Base-by-base conservation (phyloP, 1,284 basidiomycete species). In the Mycena citricolor region DNA sequence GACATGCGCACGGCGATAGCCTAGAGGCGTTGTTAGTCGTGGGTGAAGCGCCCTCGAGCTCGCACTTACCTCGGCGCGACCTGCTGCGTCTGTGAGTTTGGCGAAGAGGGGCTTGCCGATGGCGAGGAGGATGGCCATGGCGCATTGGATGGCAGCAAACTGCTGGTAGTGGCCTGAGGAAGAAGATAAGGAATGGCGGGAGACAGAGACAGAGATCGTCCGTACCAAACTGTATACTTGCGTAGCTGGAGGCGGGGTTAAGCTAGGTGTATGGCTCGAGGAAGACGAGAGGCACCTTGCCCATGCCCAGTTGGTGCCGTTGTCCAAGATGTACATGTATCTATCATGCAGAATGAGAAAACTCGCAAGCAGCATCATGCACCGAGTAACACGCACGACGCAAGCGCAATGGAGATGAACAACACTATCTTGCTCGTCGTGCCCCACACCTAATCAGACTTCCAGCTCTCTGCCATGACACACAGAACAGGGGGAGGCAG, bases 21-120 rank as follows among this genome's bases (percentile, higher is more conserved):
- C 50, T 52, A 24, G 35, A 11, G 8, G 30, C 13, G 14, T 42
- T 32, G 32, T 22, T 26, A 19, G 7, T 24, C n/a, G 19, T 22
- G 7, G n/a, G 13, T 11, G 32, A 2, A n/a, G n/a, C n/a, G n/a
- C n/a, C n/a, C n/a, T n/a, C n/a, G n/a, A n/a, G n/a, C n/a, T n/a
- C n/a, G n/a, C n/a, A 37, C 38, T 21, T 17, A 51, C 50, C 45
- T 52, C 51, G 31, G 46, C 51, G 3, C 51, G 35, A 6, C 51
- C 51, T 7, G 50, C 54, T 17, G 57, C 54, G 39, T 60, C 58
- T 4, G 57, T 51, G 6, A 58, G 47, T 36, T 60, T 58, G 38
- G 58, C 58, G 29, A 60, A 56, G 37, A 58, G 51, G 4, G 58
- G 57, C 37, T 58, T 58, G 22, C 54, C 53, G 29, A 60, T 54